phyloP scores from a whole-genome alignment of 2,329 filamentous ascomycete species.

The Thielaviopsis euricoi region DNA sequence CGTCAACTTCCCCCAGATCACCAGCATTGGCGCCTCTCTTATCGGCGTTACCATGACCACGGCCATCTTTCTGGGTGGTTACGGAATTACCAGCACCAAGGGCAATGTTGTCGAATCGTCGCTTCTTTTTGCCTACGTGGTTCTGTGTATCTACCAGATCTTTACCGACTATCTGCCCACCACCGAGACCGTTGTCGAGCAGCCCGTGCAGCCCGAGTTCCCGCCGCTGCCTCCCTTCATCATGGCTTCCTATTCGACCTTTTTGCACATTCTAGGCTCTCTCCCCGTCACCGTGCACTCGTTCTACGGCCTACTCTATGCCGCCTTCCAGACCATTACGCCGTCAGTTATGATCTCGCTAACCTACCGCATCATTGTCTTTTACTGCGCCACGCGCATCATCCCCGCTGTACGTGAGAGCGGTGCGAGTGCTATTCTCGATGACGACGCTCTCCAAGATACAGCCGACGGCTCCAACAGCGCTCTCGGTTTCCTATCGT shows the following conservation, averaged over 20 bases:
- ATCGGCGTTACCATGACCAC: constrained; percentile 89
- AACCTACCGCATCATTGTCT: constrained; percentile 81
- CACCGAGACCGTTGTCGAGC: constrained; percentile 37
- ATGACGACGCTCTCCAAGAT: constrained; percentile 76
- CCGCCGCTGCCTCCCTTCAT: constrained; percentile 94
- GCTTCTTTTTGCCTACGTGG: constrained; percentile 87
- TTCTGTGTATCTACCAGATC: constrained; percentile 98
- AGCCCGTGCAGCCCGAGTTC: constrained; percentile 59
- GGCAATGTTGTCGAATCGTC: constrained; percentile 94
- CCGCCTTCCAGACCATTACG: constrained; percentile 88
- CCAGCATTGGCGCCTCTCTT: constrained; percentile 78
- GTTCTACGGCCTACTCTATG: constrained; percentile 70
- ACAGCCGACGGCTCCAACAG: constrained; percentile 58
- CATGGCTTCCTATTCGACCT: constrained; percentile 92
- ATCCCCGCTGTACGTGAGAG: constrained; percentile 85
- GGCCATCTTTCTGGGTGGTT: constrained; percentile 79
- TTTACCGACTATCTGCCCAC: constrained; percentile 90
- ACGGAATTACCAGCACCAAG: constrained; percentile 83
- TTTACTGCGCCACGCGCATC: constrained; percentile 89
- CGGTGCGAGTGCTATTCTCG: constrained; percentile 64
- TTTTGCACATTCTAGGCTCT: constrained; percentile 67
- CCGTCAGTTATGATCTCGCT: constrained; percentile 92
- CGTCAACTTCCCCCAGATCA: constrained; percentile 80
- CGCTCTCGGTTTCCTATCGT: constrained; percentile 68
- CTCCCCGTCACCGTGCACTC: constrained; percentile 74